Percentiles rank a stretch among this genome's conserved stretches.
Conservation (phyloP, 768 basidiomycete genomes). For the Trametes punicea region DNA sequence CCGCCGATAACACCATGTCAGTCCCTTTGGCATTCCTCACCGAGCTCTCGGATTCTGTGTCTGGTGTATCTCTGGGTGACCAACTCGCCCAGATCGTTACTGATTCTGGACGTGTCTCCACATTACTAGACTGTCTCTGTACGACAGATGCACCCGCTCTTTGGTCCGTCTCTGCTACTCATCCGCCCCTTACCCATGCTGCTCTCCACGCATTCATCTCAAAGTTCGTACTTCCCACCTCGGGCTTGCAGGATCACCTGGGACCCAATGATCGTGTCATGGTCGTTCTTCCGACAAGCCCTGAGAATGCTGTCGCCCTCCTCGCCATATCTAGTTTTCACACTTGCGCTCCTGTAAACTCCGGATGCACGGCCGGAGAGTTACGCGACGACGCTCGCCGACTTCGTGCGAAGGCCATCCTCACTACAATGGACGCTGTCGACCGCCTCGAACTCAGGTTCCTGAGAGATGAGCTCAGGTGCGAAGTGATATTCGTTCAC, state of each 20-base stretch:
- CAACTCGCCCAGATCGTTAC: slow-evolving; percentile 33
- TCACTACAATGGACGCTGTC: slow-evolving; percentile 40
- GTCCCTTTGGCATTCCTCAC: slow-evolving; percentile 30
- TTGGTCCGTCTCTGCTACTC: slow-evolving; percentile 37
- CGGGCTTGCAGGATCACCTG: slow-evolving; percentile 28
- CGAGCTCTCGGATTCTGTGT: slow-evolving; percentile 23
- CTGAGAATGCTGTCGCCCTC: slow-evolving; percentile 46
- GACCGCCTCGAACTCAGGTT: slow-evolving; percentile 36
- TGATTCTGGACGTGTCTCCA: slow-evolving; percentile 28
- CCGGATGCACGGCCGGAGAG: slow-evolving; percentile 43
- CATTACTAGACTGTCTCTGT: slow-evolving; percentile 42
- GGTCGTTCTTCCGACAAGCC: slow-evolving; percentile 42
- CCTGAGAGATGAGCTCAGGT: slow-evolving; percentile 35
- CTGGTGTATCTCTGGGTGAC: slow-evolving; percentile 37
- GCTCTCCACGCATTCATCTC: slow-evolving; percentile 37
- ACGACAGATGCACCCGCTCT: slow-evolving; percentile 36
- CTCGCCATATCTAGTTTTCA: slow-evolving; percentile 42
- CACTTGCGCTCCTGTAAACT: slow-evolving; percentile 47
- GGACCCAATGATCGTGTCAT: slow-evolving; percentile 46
- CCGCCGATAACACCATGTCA: slow-evolving; percentile 10
- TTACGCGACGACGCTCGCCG: slow-evolving; percentile 41
- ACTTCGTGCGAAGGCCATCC: slow-evolving; percentile 38
- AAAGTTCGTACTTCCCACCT: slow-evolving; percentile 39
- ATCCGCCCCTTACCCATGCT: slow-evolving; percentile 36
- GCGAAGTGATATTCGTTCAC: slow-evolving; percentile 39